phyloP scores from a whole-genome alignment of 2,329 filamentous ascomycete species.

The Calonectria honghensis region DNA sequence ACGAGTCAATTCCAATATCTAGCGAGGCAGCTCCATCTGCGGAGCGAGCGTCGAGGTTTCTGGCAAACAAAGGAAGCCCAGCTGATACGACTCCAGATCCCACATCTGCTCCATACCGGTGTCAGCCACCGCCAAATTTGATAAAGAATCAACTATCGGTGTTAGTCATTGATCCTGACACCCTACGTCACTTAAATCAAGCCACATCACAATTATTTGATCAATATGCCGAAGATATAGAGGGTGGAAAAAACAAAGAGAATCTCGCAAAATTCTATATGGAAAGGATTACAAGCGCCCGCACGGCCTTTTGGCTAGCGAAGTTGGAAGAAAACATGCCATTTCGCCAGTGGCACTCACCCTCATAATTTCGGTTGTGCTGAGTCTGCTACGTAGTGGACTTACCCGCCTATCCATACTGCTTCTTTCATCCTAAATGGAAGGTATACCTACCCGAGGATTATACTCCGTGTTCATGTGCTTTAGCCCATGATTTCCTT shows the following conservation, averaged over 20 bases:
- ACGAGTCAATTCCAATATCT: background rate
- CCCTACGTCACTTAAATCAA: constrained; percentile 53
- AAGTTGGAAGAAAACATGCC: constrained; percentile 44
- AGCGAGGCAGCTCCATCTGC: background rate
- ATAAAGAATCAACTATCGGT: constrained; percentile 37
- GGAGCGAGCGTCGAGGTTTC: background rate
- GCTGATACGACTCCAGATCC: too few species aligned
- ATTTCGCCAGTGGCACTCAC: constrained; percentile 6
- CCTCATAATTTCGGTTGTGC: background rate
- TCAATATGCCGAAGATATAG: constrained; percentile 59
- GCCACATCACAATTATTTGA: constrained; percentile 56
- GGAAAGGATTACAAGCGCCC: constrained; percentile 50
- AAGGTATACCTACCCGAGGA: background rate
- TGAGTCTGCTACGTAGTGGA: background rate
- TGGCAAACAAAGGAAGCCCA: too few species aligned
- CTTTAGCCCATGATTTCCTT: background rate
- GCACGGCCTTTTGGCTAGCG: constrained; percentile 58
- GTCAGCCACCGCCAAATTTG: too few species aligned
- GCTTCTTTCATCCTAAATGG: background rate
- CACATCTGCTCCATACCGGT: too few species aligned
- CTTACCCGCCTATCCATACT: background rate
- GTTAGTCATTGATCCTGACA: constrained; percentile 52
- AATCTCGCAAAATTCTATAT: constrained; percentile 58
- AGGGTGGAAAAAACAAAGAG: constrained; percentile 45
- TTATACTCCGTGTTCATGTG: background rate